Evolutionary conservation across 1,139 yeast species (phyloP).

Genomic region (Spencermartinsiella ligniputridi): DNA sequence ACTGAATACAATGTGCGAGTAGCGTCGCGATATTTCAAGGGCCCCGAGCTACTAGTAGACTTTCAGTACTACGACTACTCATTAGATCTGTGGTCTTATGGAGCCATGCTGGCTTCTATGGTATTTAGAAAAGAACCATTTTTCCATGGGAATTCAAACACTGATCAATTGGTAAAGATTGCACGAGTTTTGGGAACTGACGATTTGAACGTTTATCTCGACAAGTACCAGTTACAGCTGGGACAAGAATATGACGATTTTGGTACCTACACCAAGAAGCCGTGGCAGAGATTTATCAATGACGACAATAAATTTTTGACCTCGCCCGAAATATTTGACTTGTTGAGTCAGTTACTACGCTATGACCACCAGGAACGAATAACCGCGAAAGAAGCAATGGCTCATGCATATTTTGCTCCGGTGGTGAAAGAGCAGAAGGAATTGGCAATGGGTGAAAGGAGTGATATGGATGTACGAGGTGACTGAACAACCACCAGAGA

Average conservation of each 20-base stretch:
- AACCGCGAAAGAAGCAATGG: slow-evolving; percentile 91
- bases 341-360: slow-evolving; percentile 69
- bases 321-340: slow-evolving; percentile 64
- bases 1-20: slow-evolving; percentile 92
- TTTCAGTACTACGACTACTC: slow-evolving; percentile 87
- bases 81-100: slow-evolving; percentile 89
- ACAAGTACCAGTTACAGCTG: slow-evolving; percentile 65
- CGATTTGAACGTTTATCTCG: slow-evolving; percentile 62
- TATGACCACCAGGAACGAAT: slow-evolving; percentile 87
- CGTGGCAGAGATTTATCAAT: slow-evolving; percentile 77
- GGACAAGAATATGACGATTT: slow-evolving; percentile 76
- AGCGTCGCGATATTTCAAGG: slow-evolving; percentile 90
- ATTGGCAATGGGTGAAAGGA: not conserved
- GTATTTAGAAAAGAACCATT: slow-evolving; percentile 94
- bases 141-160: slow-evolving; percentile 90
- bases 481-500: slow-evolving; percentile 1
- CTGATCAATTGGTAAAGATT: slow-evolving; percentile 89
- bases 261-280: slow-evolving; percentile 69
- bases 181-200: slow-evolving; percentile 87
- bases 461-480: slow-evolving; percentile 2
- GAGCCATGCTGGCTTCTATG: slow-evolving; percentile 95
- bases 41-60: slow-evolving; percentile 88
- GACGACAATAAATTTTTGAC: slow-evolving; percentile 64
- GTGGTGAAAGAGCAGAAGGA: slow-evolving; percentile 17
- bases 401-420: slow-evolving; percentile 58